phyloP scores from a whole-genome alignment of 2,329 filamentous ascomycete genomes.

The Talaromyces amestolkiae region DNA sequence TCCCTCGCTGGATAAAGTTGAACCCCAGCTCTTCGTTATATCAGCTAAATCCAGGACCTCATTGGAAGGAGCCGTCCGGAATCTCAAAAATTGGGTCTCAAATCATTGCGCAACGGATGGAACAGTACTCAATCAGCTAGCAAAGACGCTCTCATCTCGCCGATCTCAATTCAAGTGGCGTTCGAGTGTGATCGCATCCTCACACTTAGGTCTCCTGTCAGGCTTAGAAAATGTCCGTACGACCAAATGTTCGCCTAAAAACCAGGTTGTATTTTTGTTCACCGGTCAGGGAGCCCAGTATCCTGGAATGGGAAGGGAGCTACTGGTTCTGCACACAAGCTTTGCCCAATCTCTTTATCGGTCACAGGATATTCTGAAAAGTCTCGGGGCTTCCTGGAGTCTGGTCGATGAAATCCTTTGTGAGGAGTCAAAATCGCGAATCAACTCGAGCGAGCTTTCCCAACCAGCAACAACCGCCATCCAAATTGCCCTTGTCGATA shows the following conservation, averaged over 20 bases:
- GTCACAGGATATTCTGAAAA: background rate
- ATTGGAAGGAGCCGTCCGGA: background rate
- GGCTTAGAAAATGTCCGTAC: background rate
- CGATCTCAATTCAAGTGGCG: background rate
- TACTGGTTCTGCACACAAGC: constrained; percentile 16
- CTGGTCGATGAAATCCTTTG: constrained; percentile 23
- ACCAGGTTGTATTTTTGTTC: constrained; percentile 24
- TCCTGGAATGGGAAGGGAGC: constrained; percentile 31
- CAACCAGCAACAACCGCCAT: constrained; percentile 25
- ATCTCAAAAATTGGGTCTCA: background rate
- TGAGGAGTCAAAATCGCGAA: constrained; percentile 23
- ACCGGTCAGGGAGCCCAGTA: constrained; percentile 41
- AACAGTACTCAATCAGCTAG: background rate
- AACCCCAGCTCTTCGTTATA: constrained; percentile 17
- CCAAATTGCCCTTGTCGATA: constrained; percentile 23
- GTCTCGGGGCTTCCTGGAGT: constrained; percentile 20
- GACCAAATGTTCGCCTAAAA: background rate
- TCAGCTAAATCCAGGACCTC: background rate
- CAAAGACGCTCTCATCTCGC: background rate
- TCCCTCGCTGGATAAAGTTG: constrained; percentile 28
- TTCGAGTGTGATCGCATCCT: background rate
- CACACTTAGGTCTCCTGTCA: background rate
- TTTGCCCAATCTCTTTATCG: constrained; percentile 4
- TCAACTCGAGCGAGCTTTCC: constrained; percentile 16
- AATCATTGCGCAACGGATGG: background rate